These are phyloP conservation scores for Cenchrus americanus DNA, from an alignment of 176 grass and related monocot species.

Conservation along the genomic window DNA sequence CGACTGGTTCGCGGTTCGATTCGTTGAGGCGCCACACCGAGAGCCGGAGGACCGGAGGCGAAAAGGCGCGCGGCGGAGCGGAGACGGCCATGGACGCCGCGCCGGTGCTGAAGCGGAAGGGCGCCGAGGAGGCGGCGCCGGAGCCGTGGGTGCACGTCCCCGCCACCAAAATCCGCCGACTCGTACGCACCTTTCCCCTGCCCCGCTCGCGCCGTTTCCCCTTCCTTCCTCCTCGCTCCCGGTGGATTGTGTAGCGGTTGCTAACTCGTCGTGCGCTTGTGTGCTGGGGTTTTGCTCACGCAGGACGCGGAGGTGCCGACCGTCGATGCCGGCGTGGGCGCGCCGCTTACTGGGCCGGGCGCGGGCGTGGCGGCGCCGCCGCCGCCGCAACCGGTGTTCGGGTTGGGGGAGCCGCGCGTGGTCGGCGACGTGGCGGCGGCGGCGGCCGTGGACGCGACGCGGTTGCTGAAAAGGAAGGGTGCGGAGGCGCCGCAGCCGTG, in stretches of 20 bases:
- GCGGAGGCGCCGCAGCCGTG: constrained; percentile 25
- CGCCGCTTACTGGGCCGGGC: neutral
- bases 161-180: constrained; percentile 29
- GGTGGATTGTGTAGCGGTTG: neutral
- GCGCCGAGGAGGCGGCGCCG: neutral
- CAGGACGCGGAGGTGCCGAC: constrained; percentile 23
- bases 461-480: constrained; percentile 20
- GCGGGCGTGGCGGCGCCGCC: neutral
- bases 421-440: no score
- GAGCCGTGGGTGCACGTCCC: constrained; percentile 20
- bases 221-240: neutral
- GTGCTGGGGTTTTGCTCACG: neutral
- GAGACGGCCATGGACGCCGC: constrained; percentile 24
- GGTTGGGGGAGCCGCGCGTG: neutral
- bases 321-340: neutral
- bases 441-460: constrained; percentile 4
- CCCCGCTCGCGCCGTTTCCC: no score
- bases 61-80: neutral
- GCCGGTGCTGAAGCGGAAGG: constrained; percentile 26
- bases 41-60: neutral
- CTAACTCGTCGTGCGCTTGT: constrained; percentile 1
- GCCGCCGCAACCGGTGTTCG: neutral
- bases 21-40: neutral
- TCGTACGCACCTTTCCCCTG: neutral
- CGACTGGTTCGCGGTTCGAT: neutral